These are phyloP conservation scores for Naganishia albida DNA, from an alignment of 1,284 basidiomycete genomes.

Conservation along the genomic window DNA sequence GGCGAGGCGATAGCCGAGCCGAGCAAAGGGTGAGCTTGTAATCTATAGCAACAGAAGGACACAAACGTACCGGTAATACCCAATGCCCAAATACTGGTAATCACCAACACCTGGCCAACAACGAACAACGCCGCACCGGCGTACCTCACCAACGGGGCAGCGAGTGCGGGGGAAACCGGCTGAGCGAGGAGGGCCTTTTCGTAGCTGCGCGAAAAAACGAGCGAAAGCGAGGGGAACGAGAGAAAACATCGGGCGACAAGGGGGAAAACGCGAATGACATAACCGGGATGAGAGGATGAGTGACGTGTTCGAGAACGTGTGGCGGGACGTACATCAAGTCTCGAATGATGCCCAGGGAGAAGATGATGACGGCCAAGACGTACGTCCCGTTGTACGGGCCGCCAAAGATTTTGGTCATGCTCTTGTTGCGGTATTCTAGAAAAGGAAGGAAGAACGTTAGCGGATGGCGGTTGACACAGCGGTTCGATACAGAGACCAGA, in stretches of 20 bases:
- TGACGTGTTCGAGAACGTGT: too few species aligned
- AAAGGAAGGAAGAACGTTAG: background rate
- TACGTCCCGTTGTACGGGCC: conserved; percentile 80
- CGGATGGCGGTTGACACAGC: too few species aligned
- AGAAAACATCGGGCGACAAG: background rate
- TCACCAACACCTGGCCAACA: conserved; percentile 75
- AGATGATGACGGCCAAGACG: conserved; percentile 85
- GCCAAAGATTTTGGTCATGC: conserved; percentile 76
- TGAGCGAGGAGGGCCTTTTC: conserved; percentile 43
- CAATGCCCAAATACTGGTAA: conserved; percentile 86
- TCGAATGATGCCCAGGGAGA: conserved; percentile 78
- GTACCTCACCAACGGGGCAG: conserved; percentile 62
- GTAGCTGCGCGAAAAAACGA: conserved; percentile 40
- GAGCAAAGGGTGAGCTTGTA: background rate
- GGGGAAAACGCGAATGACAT: background rate
- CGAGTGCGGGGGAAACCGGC: conserved; percentile 54
- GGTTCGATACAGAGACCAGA: too few species aligned
- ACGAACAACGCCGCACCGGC: conserved; percentile 68
- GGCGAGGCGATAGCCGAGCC: background rate
- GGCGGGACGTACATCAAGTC: conserved; percentile 71
- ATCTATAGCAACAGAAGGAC: too few species aligned
- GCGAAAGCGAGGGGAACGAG: background rate
- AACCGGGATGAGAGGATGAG: conserved; percentile 5
- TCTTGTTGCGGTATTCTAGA: conserved; percentile 81
- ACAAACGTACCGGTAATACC: conserved; percentile 82